Evolutionary conservation across 345 rosid species (phyloP), one percentile per base, ranked within the genome.

Genomic region (Aquilaria sinensis): DNA sequence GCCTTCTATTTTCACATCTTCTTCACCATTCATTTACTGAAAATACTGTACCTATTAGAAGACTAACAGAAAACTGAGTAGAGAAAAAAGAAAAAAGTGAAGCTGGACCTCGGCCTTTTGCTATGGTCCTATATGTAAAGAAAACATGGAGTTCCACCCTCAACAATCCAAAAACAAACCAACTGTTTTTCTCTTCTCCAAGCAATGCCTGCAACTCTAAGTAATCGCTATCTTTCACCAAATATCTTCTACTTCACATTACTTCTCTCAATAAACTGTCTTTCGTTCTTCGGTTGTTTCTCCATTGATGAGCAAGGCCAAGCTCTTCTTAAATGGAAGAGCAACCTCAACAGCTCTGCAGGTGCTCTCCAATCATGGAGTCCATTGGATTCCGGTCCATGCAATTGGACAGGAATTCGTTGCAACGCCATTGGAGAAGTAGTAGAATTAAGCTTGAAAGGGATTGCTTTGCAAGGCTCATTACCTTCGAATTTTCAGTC

Each of bases 141-240:
- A 77, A 84, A 89, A 82, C 89, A 82, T 92, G 88, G 91, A 85
- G 77, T 84, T 87, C 80, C 81, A 53, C 78, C 76, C 83, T 83
- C 78, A 66, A 70, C 87, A 78, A 82, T 82, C 87, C 87, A 84
- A 77, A 82, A 74, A 71, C 84, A 75, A 66, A 64, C 66, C 74
- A 65, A 64, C 71, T 65, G 47, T 76, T 16, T 16, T 16, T 72
- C 74, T 65, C 66, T 55, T 70, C 77, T 72, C 80, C 60, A 69
- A 78, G 66, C 79, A 81, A 84, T 87, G 88, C 78, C 88, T 81
- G 79, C 80, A 72, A 16, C 23, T 16, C 23, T 16, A 16, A 71
- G 78, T 61, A 70, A 81, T 72, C 84, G 69, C 65, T 66, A 65
- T 41, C 74, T 74, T 77, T 64, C 76, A 62, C 62, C 69, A 45